A percentile compares a stretch with the other conserved stretches of the same genome.
These are phyloP conservation scores for Rosellinia necatrix DNA, from an alignment of 2,329 filamentous ascomycete genomes.

Conservation along the genomic window DNA sequence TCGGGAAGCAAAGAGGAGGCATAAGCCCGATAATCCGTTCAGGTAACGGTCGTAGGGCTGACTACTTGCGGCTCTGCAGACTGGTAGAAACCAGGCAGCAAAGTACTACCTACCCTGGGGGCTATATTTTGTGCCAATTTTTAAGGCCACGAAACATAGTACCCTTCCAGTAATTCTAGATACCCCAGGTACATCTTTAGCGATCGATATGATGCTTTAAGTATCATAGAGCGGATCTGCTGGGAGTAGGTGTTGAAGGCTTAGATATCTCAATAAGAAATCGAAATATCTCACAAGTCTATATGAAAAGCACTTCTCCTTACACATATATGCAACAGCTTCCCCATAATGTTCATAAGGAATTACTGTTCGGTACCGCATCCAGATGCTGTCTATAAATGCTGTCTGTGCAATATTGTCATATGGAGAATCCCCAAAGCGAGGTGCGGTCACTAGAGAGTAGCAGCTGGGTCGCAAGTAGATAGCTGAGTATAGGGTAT, in stretches of 20 bases:
- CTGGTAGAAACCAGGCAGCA: not conserved
- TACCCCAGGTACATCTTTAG: not conserved
- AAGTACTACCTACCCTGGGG: not conserved
- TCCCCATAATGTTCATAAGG: too few relatives aligned
- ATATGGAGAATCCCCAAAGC: too few relatives aligned
- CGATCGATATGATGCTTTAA: too few relatives aligned
- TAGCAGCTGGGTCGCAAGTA: too few relatives aligned
- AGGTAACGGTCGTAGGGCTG: not conserved
- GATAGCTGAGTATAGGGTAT: too few relatives aligned
- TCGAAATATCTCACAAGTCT: not conserved
- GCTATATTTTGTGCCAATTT: not conserved
- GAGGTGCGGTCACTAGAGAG: too few relatives aligned
- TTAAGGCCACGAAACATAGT: not conserved
- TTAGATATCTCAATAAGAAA: not conserved
- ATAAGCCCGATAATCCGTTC: not conserved
- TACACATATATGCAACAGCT: too few relatives aligned
- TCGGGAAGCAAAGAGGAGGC: slow-evolving; percentile 28
- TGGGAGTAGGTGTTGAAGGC: not conserved
- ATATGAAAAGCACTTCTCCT: too few relatives aligned
- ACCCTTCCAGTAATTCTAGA: not conserved
- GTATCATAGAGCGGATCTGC: too few relatives aligned
- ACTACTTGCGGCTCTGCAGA: not conserved
- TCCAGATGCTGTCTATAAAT: too few relatives aligned
- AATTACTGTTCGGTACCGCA: too few relatives aligned
- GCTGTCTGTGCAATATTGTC: too few relatives aligned